Evolutionary conservation across 2,329 filamentous ascomycete genomes (phyloP), one percentile per base, ranked within the genome.

Genomic region (Penicillium sp.): DNA sequence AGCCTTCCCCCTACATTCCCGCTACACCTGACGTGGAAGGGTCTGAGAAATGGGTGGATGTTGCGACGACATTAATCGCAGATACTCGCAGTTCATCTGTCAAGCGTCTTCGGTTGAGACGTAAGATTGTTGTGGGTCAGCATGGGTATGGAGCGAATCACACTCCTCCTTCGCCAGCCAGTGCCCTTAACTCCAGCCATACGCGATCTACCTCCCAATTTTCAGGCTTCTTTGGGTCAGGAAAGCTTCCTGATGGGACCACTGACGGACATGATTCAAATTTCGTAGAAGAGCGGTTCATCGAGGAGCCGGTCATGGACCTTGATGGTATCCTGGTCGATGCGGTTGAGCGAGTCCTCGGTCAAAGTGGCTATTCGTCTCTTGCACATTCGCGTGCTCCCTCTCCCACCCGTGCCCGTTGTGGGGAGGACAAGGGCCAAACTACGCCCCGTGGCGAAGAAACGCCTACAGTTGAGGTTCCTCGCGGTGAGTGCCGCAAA

Each of bases 321-420:
- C 76, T 82, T 47, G 82, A 85, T 54, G 74, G 75, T n/a, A 82
- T 75, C 2, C 71, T 84, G 0, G 78, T 82, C 33, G 80, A 84
- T 62, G 81, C 81, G 7, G 72, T 84, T 21, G 82, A 84, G 62
- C 77, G 79, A 47, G 76, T 83, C 9, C 70, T 84, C 3, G 74
- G 71, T 3, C 75, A 72, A 38, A 76, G 73, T 44, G 72, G 69
- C 5, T 67, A 71, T 36, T 72, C 75, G 2, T 77, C 74, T 0
- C 62, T 74, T 33, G 67, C 65, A 15, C 72, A 72, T 43, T 75
- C 75, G 10, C 62, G 74, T 24, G 67, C 73, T 6, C 67, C 73
- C 9, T 77, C 75, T 4, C 72, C 73, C 15, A 69, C 66, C 16
- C 71, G 73, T 31, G 58, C 62, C 47, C 71, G 70, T 8, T 66